Conservation (phyloP, 2,329 filamentous ascomycete genomes). For the Alternaria dauci region DNA sequence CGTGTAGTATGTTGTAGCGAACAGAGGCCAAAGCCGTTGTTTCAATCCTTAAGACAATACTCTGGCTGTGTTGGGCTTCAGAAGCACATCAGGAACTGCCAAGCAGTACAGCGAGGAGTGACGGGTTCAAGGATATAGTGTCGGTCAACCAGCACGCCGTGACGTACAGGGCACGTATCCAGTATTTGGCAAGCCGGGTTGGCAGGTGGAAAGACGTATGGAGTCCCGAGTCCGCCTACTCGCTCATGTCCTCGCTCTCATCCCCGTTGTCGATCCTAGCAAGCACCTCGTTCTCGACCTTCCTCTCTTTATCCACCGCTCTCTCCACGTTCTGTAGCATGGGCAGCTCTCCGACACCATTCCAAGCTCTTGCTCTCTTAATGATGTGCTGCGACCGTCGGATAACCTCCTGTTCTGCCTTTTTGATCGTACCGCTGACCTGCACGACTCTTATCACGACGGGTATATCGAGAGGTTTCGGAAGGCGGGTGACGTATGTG, state of each 20-base stretch:
- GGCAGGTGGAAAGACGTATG: not conserved
- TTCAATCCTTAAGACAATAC: not conserved
- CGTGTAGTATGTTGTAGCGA: not conserved
- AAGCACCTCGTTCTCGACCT: slow-evolving; percentile 26
- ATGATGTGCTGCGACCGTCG: slow-evolving; percentile 77
- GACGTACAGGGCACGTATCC: not conserved
- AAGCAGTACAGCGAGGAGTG: not conserved
- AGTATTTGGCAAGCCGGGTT: not conserved
- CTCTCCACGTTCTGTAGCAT: slow-evolving; percentile 35
- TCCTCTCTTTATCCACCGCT: slow-evolving; percentile 33
- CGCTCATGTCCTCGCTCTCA: slow-evolving; percentile 35
- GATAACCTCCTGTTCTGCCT: slow-evolving; percentile 89
- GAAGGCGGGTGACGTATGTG: slow-evolving; percentile 78
- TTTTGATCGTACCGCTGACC: slow-evolving; percentile 91
- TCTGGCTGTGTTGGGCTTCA: not conserved
- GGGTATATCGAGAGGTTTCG: slow-evolving; percentile 63
- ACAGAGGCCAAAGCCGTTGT: not conserved
- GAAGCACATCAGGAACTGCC: not conserved
- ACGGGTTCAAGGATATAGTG: not conserved
- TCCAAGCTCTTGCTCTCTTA: slow-evolving; percentile 66
- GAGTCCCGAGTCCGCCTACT: slow-evolving; percentile 6
- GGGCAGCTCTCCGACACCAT: slow-evolving; percentile 17
- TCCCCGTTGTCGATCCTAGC: slow-evolving; percentile 24
- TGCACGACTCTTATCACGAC: slow-evolving; percentile 86
- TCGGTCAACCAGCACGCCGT: not conserved